A percentile compares a stretch with the other conserved stretches of the same genome.
Conservation (phyloP, 352 stramenopile species). For the Phytophthora pinifolia region DNA sequence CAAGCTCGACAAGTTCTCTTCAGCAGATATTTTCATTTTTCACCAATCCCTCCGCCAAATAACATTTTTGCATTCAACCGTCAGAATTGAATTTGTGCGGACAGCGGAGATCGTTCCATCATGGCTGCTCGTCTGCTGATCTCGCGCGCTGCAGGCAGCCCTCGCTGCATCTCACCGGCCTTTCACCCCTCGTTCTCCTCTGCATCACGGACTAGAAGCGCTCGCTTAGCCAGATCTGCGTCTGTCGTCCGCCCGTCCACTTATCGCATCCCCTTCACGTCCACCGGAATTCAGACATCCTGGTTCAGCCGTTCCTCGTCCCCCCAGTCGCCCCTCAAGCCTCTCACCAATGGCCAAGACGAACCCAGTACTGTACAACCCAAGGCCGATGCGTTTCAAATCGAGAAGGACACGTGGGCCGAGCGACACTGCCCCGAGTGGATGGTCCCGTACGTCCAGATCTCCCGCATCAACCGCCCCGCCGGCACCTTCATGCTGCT, state of each 20-base stretch:
- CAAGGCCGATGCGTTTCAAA: slow-evolving; percentile 45
- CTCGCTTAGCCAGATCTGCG: slow-evolving; percentile 2
- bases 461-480: slow-evolving; percentile 83
- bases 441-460: slow-evolving; percentile 87
- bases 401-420: slow-evolving; percentile 88
- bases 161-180: neutral
- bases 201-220: neutral
- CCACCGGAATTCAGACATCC: slow-evolving; percentile 15
- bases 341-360: neutral
- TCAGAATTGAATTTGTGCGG: slow-evolving; percentile 10
- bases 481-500: slow-evolving; percentile 95
- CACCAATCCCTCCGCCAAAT: neutral
- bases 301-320: slow-evolving; percentile 16
- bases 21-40: slow-evolving; percentile 10
- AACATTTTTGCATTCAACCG: neutral
- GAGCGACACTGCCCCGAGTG: slow-evolving; percentile 70
- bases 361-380: neutral
- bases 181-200: neutral
- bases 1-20: slow-evolving; percentile 1
- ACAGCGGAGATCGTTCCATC: neutral
- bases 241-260: slow-evolving; percentile 3
- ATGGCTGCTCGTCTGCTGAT: slow-evolving; percentile 27
- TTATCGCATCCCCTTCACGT: slow-evolving; percentile 6
- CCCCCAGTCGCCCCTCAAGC: slow-evolving; percentile 6
- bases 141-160: slow-evolving; percentile 8